Evolutionary conservation across 1,139 yeast species (phyloP).

Genomic region (Citeromyces siamensis): DNA sequence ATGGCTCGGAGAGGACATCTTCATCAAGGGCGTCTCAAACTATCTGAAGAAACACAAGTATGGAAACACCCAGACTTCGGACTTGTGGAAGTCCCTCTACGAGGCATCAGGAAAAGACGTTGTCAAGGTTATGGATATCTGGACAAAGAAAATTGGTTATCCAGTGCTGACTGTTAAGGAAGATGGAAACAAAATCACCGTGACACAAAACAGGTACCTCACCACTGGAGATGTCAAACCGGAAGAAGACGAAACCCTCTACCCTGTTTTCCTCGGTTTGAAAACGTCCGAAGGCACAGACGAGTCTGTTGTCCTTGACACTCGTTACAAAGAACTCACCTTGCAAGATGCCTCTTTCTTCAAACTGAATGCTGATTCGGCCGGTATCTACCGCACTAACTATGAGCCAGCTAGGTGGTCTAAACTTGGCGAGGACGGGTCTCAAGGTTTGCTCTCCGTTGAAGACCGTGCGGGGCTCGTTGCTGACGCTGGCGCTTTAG

Average conservation of each 20-base stretch:
- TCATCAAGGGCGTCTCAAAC: conserved; percentile 39
- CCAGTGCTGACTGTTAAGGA: conserved; percentile 30
- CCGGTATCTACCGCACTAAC: conserved; percentile 74
- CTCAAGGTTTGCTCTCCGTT: conserved; percentile 51
- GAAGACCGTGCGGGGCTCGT: conserved; percentile 83
- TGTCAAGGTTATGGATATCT: conserved; percentile 31
- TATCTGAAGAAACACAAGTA: conserved; percentile 36
- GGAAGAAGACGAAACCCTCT: conserved; percentile 27
- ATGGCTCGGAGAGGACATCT: conserved; percentile 36
- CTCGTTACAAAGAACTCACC: conserved; percentile 37
- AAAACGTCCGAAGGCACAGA: conserved; percentile 58
- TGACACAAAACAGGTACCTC: conserved; percentile 45
- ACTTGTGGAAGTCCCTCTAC: conserved; percentile 37
- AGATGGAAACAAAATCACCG: conserved; percentile 17
- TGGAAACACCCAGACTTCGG: conserved; percentile 39
- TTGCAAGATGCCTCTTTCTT: conserved; percentile 38
- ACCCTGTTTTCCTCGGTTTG: conserved; percentile 76
- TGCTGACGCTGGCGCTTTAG: conserved; percentile 68
- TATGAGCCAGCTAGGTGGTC: conserved; percentile 66
- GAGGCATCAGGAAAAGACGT: conserved; percentile 35
- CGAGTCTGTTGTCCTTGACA: conserved; percentile 43
- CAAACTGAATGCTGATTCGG: conserved; percentile 73
- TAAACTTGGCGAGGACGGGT: conserved; percentile 62
- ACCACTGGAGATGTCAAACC: conserved; percentile 40
- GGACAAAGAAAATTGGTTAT: conserved; percentile 43